Evolutionary conservation across 495 filamentous ascomycete genomes (phyloP).

Genomic region (Parathielavia hyrcaniae): DNA sequence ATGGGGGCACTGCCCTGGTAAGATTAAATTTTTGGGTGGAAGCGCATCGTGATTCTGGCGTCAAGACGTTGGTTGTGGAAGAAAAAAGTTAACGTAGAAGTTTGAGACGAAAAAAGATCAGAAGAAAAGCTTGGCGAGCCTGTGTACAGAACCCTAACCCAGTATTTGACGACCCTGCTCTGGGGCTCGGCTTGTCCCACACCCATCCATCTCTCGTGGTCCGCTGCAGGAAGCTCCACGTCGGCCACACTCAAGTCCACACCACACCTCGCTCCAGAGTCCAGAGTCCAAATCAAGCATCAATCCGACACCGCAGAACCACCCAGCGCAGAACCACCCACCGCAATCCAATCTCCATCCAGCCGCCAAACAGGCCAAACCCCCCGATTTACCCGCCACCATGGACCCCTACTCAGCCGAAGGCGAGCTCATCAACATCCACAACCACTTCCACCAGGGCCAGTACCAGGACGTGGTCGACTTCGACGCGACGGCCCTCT

Average conservation of each 20-base stretch:
- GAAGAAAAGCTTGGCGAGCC: too few relatives aligned
- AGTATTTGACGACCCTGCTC: not conserved
- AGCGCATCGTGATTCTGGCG: not conserved
- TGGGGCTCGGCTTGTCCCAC: conserved; percentile 11
- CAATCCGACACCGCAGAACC: not conserved
- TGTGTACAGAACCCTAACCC: conserved; percentile 20
- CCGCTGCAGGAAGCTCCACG: conserved; percentile 19
- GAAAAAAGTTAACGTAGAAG: not conserved
- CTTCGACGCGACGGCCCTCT: conserved; percentile 70
- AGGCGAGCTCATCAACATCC: conserved; percentile 92
- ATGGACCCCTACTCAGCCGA: conserved; percentile 88
- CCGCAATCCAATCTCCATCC: not conserved
- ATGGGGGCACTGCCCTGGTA: not conserved
- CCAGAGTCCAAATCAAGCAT: conserved; percentile 7
- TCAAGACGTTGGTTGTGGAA: too few relatives aligned
- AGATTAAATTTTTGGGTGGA: not conserved
- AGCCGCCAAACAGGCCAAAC: not conserved
- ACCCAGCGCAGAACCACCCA: not conserved
- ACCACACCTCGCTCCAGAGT: not conserved
- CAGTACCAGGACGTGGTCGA: conserved; percentile 78
- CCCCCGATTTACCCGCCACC: conserved; percentile 9
- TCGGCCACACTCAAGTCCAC: conserved; percentile 22
- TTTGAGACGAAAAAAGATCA: too few relatives aligned
- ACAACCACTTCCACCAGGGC: conserved; percentile 90
- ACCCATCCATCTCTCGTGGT: not conserved